Evolutionary conservation across 257 asterid species (phyloP).

Genomic region (Solanum phureja): DNA sequence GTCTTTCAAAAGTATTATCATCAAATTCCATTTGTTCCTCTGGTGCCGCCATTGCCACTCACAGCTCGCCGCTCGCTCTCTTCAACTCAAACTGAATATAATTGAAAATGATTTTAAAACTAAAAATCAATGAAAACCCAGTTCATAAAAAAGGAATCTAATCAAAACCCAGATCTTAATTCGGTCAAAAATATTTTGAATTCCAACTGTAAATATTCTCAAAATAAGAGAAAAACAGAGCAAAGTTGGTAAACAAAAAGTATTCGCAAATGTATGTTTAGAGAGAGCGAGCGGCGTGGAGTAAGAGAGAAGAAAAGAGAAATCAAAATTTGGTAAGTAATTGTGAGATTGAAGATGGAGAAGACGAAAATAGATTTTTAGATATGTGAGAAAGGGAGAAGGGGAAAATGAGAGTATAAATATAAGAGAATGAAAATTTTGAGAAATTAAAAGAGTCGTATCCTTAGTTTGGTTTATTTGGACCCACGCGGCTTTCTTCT

Average conservation of each 20-base stretch:
- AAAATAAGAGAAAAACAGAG: neutral
- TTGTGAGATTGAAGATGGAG: neutral
- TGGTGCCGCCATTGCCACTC: constrained; percentile 25
- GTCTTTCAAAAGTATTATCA: constrained; percentile 19
- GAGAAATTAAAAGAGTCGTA: constrained; percentile 19
- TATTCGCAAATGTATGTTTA: constrained; percentile 9
- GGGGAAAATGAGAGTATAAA: neutral
- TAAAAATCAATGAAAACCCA: neutral
- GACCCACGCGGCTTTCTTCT: constrained; percentile 54
- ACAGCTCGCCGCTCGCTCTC: constrained; percentile 51
- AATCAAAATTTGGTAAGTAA: neutral
- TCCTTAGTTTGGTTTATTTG: constrained; percentile 9
- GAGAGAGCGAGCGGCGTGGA: constrained; percentile 65
- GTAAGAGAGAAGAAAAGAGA: neutral
- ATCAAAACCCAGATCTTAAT: constrained; percentile 20
- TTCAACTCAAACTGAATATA: neutral
- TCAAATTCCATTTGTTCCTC: constrained; percentile 17
- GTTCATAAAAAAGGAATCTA: neutral
- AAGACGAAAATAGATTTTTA: neutral
- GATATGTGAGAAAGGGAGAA: neutral
- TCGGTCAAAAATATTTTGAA: neutral
- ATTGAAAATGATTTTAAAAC: constrained; percentile 2
- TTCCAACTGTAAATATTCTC: neutral
- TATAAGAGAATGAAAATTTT: neutral
- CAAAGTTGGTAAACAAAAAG: neutral